Conservation (phyloP, 2,329 filamentous ascomycete genomes). For the Pyrenophora tritici-repentis region DNA sequence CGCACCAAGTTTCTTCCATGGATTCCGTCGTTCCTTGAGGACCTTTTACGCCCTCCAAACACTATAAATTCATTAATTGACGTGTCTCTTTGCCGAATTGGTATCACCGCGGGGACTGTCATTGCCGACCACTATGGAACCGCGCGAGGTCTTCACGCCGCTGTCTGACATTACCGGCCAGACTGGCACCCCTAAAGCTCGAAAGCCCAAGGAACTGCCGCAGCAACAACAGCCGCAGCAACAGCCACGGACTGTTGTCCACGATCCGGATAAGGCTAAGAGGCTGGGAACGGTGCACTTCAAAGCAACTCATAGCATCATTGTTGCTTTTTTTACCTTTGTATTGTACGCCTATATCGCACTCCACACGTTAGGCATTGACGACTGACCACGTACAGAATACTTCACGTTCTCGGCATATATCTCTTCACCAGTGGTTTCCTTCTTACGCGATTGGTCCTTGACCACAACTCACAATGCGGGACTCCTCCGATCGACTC, state of each 20-base stretch:
- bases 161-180: conserved; percentile 45
- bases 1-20: conserved; percentile 20
- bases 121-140: conserved; percentile 40
- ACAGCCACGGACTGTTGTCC: conserved; percentile 6
- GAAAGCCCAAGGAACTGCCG: conserved; percentile 15
- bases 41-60: conserved; percentile 7
- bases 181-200: conserved; percentile 38
- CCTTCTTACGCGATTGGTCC: conserved; percentile 81
- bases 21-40: conserved; percentile 28
- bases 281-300: conserved; percentile 55
- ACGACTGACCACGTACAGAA: conserved; percentile 48
- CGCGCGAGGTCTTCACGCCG: conserved; percentile 44
- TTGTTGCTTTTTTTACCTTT: conserved; percentile 70
- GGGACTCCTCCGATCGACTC: conserved; percentile 71
- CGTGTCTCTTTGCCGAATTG: neutral
- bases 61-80: neutral
- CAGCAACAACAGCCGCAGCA: conserved; percentile 28
- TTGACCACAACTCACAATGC: conserved; percentile 78
- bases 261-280: conserved; percentile 36
- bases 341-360: conserved; percentile 56
- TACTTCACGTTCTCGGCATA: conserved; percentile 79
- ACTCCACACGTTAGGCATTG: neutral
- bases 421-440: conserved; percentile 95
- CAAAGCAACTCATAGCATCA: conserved; percentile 58
- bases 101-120: neutral